phyloP scores from a whole-genome alignment of 108 stramenopile genomes.

The Stephanodiscus minutulus region DNA sequence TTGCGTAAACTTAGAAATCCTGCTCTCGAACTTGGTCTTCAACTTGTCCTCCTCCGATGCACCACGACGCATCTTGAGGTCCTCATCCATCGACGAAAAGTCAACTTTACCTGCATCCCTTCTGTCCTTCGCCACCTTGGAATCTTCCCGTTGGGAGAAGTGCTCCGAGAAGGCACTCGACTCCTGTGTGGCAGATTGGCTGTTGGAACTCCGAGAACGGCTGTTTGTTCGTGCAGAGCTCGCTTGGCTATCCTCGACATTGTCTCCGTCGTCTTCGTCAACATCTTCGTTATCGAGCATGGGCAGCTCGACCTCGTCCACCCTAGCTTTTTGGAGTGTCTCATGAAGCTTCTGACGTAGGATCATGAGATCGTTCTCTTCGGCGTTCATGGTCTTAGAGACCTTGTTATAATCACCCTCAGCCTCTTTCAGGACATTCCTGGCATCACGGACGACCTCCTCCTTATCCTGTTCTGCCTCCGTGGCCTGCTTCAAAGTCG shows the following conservation, averaged over 20 bases:
- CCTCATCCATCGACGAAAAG: slow-evolving; percentile 68
- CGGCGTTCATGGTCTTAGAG: slow-evolving; percentile 64
- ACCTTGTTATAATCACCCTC: slow-evolving; percentile 62
- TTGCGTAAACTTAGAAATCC: slow-evolving; percentile 64
- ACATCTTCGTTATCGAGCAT: slow-evolving; percentile 45
- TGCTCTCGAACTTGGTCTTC: slow-evolving; percentile 77
- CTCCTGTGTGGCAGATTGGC: slow-evolving; percentile 62
- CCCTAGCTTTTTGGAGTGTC: slow-evolving; percentile 85
- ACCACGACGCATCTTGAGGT: slow-evolving; percentile 60
- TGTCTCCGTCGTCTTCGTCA: slow-evolving; percentile 50
- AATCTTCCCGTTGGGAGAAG: slow-evolving; percentile 80
- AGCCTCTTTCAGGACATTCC: slow-evolving; percentile 64
- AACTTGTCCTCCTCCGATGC: slow-evolving; percentile 78
- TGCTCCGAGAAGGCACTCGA: slow-evolving; percentile 52
- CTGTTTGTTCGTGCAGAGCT: slow-evolving; percentile 18
- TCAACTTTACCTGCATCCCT: slow-evolving; percentile 74
- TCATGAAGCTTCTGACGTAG: slow-evolving; percentile 90
- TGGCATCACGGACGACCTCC: slow-evolving; percentile 66
- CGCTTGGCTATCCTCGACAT: slow-evolving; percentile 53
- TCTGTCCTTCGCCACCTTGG: slow-evolving; percentile 79
- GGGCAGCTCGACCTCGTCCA: slow-evolving; percentile 90
- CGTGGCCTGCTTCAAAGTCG: slow-evolving; percentile 57
- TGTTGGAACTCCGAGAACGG: slow-evolving; percentile 22
- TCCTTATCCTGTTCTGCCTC: slow-evolving; percentile 67
- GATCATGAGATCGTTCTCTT: slow-evolving; percentile 72